Evolutionary conservation across 176 grass and related monocot genomes (phyloP).

Genomic region (Musa schizocarpa): DNA sequence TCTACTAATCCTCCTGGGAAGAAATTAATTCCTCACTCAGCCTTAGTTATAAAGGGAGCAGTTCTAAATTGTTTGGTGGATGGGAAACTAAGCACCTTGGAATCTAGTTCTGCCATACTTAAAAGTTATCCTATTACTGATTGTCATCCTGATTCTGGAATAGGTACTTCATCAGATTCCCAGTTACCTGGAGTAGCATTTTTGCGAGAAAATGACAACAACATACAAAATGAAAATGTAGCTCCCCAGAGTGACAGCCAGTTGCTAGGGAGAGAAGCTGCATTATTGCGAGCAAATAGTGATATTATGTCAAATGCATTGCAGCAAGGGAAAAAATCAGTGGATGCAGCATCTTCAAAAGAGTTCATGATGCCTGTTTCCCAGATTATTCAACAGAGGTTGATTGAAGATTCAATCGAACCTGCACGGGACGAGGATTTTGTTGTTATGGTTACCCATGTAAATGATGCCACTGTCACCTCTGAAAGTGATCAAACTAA

Average conservation of each 20-base stretch:
- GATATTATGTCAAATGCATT: slow-evolving; percentile 13
- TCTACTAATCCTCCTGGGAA: slow-evolving; percentile 32
- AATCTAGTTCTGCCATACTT: background rate
- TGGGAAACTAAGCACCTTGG: slow-evolving; percentile 12
- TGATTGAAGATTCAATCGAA: background rate
- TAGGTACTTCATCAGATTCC: no score
- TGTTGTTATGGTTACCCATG: background rate
- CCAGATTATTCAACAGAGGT: slow-evolving; percentile 7
- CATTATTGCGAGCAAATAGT: slow-evolving; percentile 28
- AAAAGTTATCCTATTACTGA: background rate
- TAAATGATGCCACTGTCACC: background rate
- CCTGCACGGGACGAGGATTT: background rate
- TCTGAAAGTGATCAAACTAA: background rate
- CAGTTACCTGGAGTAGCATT: no score
- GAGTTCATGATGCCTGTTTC: background rate
- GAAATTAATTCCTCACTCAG: slow-evolving; percentile 26
- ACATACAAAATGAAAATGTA: no score
- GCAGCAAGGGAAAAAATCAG: slow-evolving; percentile 10
- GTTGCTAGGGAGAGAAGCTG: background rate
- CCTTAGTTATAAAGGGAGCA: background rate
- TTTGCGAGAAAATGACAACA: no score
- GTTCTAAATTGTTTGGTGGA: slow-evolving; percentile 20
- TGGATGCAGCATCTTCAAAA: background rate
- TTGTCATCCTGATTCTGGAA: no score
- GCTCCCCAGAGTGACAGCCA: no score